Percentiles rank a stretch among this genome's conserved stretches.
These are phyloP conservation scores for Lactifluus piperatus DNA, from an alignment of 768 basidiomycete species.

Conservation along the genomic window DNA sequence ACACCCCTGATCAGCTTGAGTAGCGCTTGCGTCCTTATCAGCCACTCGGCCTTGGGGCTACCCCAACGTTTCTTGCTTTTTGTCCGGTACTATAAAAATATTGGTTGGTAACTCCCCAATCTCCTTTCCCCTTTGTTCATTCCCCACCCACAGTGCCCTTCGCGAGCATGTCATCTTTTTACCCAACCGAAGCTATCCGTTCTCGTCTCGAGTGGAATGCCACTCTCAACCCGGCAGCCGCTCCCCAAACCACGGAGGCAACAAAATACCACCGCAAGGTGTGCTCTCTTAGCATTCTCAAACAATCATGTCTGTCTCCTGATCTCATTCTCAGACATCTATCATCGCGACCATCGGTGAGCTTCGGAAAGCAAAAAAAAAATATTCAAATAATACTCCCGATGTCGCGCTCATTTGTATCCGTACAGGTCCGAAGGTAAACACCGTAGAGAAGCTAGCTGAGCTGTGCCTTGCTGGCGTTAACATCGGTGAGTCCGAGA, in stretches of 20 bases:
- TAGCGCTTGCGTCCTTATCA: not conserved
- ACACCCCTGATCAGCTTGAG: too few relatives aligned
- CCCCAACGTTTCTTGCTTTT: constrained; percentile 9
- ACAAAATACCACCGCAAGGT: constrained; percentile 93
- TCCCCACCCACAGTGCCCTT: not conserved
- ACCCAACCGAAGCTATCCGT: constrained; percentile 32
- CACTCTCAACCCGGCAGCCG: constrained; percentile 62
- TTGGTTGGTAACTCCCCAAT: not conserved
- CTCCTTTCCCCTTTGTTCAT: not conserved
- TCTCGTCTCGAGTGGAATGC: constrained; percentile 94
- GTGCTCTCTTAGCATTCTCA: constrained; percentile 19
- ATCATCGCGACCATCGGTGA: constrained; percentile 98
- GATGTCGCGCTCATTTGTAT: constrained; percentile 6
- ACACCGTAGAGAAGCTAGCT: constrained; percentile 78
- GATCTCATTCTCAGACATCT: constrained; percentile 53
- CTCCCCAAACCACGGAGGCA: constrained; percentile 60
- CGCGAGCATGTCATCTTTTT: constrained; percentile 10
- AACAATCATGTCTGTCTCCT: not conserved
- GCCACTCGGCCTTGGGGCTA: not conserved
- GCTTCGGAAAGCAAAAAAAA: constrained; percentile 22
- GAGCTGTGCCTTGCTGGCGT: constrained; percentile 87
- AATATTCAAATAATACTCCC: too few relatives aligned
- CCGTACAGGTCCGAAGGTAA: constrained; percentile 80
- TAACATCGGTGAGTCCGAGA: constrained; percentile 81
- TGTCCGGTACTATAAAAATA: not conserved